Base-by-base conservation (phyloP, 169 alveolate species). In the Theileria annulata region DNA sequence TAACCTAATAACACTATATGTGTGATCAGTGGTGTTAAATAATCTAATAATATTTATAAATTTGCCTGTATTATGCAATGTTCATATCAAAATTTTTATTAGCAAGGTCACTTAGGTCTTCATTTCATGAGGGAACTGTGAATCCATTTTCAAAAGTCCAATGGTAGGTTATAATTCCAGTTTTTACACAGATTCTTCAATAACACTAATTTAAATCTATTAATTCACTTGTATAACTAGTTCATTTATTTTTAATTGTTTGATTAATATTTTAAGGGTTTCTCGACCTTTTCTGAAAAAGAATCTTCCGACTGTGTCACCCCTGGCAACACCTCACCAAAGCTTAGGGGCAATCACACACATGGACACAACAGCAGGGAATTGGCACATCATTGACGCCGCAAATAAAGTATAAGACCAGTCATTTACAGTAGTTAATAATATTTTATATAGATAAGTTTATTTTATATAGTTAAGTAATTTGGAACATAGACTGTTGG, bases 81-180 rank as follows among this genome's bases (percentile, higher is more conserved):
- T 71, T 75, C 5, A 49, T 67, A 23, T 75, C 78, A 31, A 31
- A 56, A n/a, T 19, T 28, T 27, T 30, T 67, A 31, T 74, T 85
- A 67, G 82, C 86, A 74, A 77, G 92, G 31, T 74, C 74, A 19
- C 80, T 85, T 42, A 67, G 80, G 64, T 77, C 80, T 48, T 78
- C 95, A 27, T 92, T 81, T 80, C 96, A 93, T 70, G 96, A 92
- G 60, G 88, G 91, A 30, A 51, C 67, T 10, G 79, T 93, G 59
- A 79, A 93, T 75, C 96, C 96, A n/a, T 92, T 93, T 69, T 87
- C 95, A 48, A 90, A 93, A 68, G 95, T 91, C 9, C 96, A 93
- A 69, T 93, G 96, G 96, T 93, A 35, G 3, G 27, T n/a, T n/a
- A 54, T 54, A 6, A 35, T 35, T 35, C 47, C 3, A 35, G 47